A percentile compares a stretch with the other conserved stretches of the same genome.
These are phyloP conservation scores for Dendrobium nobile DNA, from an alignment of 106 monocot species.

Conservation along the genomic window DNA sequence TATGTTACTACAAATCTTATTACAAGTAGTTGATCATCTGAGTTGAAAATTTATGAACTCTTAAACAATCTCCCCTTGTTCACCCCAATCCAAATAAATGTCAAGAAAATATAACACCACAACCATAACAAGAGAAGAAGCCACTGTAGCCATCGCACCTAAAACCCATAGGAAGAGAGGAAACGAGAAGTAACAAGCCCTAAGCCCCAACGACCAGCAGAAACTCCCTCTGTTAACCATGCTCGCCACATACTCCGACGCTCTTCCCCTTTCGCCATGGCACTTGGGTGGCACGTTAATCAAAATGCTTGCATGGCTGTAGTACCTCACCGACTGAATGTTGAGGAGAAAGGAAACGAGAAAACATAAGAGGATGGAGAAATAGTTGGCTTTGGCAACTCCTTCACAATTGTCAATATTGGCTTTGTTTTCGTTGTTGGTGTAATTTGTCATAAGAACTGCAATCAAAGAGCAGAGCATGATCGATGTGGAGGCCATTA, in stretches of 20 bases:
- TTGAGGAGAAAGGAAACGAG: constrained; percentile 64
- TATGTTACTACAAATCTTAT: too few relatives aligned
- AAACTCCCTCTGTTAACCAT: constrained; percentile 45
- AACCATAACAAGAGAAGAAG: constrained; percentile 33
- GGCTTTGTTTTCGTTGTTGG: constrained; percentile 16
- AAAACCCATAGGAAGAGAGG: constrained; percentile 78
- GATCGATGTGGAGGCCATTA: constrained; percentile 63
- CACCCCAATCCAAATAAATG: constrained; percentile 15
- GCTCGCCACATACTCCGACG: constrained; percentile 37
- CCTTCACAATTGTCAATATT: background rate
- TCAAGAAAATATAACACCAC: constrained; percentile 58
- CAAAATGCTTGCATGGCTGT: constrained; percentile 71
- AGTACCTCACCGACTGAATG: constrained; percentile 74
- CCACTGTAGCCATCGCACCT: constrained; percentile 56
- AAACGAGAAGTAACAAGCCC: constrained; percentile 70
- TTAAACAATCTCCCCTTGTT: background rate
- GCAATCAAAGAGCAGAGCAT: constrained; percentile 61
- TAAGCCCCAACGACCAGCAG: constrained; percentile 76
- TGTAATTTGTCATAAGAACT: constrained; percentile 38
- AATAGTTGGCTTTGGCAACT: constrained; percentile 37
- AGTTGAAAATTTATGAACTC: too few relatives aligned
- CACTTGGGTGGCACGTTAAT: constrained; percentile 45
- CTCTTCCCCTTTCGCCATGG: background rate
- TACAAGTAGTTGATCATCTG: too few relatives aligned
- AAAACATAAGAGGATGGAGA: constrained; percentile 65